Conservation (phyloP, 768 basidiomycete species). For the Podaxis mareebaensis region DNA sequence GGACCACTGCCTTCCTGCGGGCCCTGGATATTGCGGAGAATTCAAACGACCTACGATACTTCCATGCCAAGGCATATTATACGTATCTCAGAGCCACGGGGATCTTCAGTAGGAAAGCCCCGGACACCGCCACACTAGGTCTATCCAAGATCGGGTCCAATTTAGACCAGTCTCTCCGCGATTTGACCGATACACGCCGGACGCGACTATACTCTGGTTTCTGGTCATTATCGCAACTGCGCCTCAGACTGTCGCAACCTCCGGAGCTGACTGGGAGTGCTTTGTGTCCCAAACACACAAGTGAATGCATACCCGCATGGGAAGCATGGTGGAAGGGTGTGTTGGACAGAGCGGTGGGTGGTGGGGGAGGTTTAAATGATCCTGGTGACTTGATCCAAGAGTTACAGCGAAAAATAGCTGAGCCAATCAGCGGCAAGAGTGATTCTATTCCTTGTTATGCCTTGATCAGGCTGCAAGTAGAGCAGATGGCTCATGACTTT, state of each 20-base stretch:
- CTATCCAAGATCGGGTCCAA: neutral
- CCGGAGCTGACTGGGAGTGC: neutral
- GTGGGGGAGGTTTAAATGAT: neutral
- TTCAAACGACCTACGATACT: neutral
- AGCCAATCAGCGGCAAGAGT: neutral
- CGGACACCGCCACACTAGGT: neutral
- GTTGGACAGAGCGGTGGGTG: neutral
- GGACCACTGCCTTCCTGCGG: neutral
- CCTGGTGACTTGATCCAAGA: neutral
- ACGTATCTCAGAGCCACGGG: neutral
- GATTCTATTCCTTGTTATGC: neutral
- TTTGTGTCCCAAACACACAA: neutral
- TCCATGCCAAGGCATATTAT: constrained; percentile 3
- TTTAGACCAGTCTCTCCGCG: neutral
- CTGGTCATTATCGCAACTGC: constrained; percentile 5
- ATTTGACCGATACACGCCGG: neutral
- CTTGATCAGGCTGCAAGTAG: neutral
- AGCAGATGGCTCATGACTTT: neutral
- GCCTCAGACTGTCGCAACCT: neutral
- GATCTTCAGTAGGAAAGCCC: neutral
- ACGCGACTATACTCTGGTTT: neutral
- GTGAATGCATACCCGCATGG: neutral
- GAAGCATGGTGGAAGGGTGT: neutral
- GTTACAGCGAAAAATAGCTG: neutral
- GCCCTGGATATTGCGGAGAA: neutral